Evolutionary conservation across 495 filamentous ascomycete genomes (phyloP), one percentile per base, ranked within the genome.

Genomic region (Thermochaetoides thermophila): DNA sequence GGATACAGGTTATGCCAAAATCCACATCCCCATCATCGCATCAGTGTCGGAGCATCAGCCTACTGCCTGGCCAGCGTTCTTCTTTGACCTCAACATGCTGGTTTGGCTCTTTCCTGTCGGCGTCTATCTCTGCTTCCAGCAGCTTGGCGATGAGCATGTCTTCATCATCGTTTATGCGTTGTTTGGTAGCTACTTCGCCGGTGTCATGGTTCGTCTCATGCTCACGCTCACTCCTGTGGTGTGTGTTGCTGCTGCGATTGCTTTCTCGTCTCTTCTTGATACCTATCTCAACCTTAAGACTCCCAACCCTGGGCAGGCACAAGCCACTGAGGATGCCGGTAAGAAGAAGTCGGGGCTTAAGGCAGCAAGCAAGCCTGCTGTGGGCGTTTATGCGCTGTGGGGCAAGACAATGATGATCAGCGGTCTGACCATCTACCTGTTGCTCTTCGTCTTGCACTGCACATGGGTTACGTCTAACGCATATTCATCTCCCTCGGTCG

Each of bases 401-500:
- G 92, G 85, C 16, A 95, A 92, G 63, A 43, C 66, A 17, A 60
- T 77, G 31, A 69, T 91, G 16, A 72, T 81, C n/a, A 66, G 64
- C 18, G 65, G 74, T 5, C 61, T 87, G 42, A 75, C 73, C 2
- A 45, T 75, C 31, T 99, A 95, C 50, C 72, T 99, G 11, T 61
- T 99, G 30, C 52, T 96, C 27, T 99, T 96, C 43, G 91, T 99
- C 27, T 71, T 86, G 26, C 91, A 99, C 62, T 96, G 91, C 59
- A 99, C 91, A 3, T 99, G 91, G 89, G 91, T 99, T 15, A 99
- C 91, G 8, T 95, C 87, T 1, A 96, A 95, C 48, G 91, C 91
- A 7, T 99, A 99, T 56, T 94, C 85, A 5, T 96, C 91, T 8
- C 91, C 91, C 1, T 99, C 91, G 1, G 91, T 99, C 33, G 91